Evolutionary conservation across 2,329 filamentous ascomycete genomes (phyloP).

Genomic region (Paecilomyces variotii): DNA sequence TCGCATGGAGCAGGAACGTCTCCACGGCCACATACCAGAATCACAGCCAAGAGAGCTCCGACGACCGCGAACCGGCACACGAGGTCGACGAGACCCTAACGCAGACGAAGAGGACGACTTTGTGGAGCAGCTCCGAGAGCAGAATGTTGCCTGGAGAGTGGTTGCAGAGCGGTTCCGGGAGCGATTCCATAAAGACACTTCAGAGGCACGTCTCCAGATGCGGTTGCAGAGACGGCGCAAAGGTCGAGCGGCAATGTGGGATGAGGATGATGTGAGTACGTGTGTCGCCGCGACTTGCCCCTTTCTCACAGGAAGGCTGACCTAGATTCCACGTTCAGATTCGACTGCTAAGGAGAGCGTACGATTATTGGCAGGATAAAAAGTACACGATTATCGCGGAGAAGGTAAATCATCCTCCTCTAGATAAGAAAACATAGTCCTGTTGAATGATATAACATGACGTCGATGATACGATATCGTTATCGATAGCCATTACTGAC

Average conservation of each 20-base stretch:
- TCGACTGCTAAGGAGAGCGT: slow-evolving; percentile 26
- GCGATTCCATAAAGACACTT: slow-evolving; percentile 29
- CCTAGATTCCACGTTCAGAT: slow-evolving; percentile 15
- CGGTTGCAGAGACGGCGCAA: slow-evolving; percentile 30
- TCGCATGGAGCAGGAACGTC: slow-evolving; percentile 29
- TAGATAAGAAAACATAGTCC: neutral
- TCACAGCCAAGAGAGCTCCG: slow-evolving; percentile 15
- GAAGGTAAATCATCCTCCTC: slow-evolving; percentile 22
- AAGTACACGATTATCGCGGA: slow-evolving; percentile 31
- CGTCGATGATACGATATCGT: too few relatives aligned
- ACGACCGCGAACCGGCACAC: slow-evolving; percentile 22
- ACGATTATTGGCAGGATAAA: slow-evolving; percentile 29
- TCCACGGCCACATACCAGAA: slow-evolving; percentile 16
- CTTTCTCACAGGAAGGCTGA: neutral
- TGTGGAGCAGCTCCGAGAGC: slow-evolving; percentile 28
- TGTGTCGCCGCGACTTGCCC: slow-evolving; percentile 12
- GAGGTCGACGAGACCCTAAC: slow-evolving; percentile 28
- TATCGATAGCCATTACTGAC: slow-evolving; percentile 12
- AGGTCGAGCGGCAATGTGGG: slow-evolving; percentile 28
- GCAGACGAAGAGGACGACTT: slow-evolving; percentile 33
- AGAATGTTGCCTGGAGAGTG: slow-evolving; percentile 31
- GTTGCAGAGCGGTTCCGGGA: slow-evolving; percentile 29
- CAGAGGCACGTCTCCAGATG: slow-evolving; percentile 36
- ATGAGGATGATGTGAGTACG: slow-evolving; percentile 39
- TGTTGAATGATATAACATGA: neutral